Evolutionary conservation across 1,284 basidiomycete genomes (phyloP), one percentile per base, ranked within the genome.

Genomic region (Erythrobasidium hasegawianum): DNA sequence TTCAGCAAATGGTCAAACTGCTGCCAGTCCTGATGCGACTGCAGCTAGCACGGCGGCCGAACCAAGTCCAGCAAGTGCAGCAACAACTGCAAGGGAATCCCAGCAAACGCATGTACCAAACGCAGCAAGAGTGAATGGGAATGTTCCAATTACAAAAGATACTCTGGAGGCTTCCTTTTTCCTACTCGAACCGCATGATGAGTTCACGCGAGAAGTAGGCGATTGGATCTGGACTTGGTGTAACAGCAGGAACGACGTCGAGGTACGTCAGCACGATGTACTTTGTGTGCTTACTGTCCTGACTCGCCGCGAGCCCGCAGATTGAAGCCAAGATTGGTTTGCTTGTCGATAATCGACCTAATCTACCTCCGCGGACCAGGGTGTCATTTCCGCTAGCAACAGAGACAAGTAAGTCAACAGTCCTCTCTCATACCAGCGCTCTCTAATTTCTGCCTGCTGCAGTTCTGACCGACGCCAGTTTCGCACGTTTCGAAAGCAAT

Each of bases 301-400:
- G 11, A 41, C 50, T 5, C 55, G 22, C 43, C 24, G n/a, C 26
- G 7, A 24, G 40, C 47, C 18, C 87, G 5, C 85, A 96, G 81
- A 89, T 97, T 20, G 95, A 97, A 79, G 92, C 92, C 16, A 97
- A 97, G 81, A 82, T 98, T 55, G 95, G 95, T 0, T 76, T 89
- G 13, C 76, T 97, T 74, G 82, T 83, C 68, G 86, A 92, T 60
- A 81, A 81, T 59, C 72, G 70, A 13, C 84, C 84, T 16, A 79
- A 82, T 72, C 81, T 90, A 43, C 55, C 50, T 16, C 56, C 62
- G 7, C 27, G 41, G 67, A 76, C 90, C 65, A 75, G 75, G 10
- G 73, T 80, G 41, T 71, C 76, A 57, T 77, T 91, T 57, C 94
- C 94, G 4, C 84, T 93, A 7, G 81, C 87, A 59, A 87, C 86